Percentiles rank a stretch among this genome's conserved stretches.
Evolutionary conservation across 352 stramenopile species (phyloP).

Genomic region (Phytophthora litchii): DNA sequence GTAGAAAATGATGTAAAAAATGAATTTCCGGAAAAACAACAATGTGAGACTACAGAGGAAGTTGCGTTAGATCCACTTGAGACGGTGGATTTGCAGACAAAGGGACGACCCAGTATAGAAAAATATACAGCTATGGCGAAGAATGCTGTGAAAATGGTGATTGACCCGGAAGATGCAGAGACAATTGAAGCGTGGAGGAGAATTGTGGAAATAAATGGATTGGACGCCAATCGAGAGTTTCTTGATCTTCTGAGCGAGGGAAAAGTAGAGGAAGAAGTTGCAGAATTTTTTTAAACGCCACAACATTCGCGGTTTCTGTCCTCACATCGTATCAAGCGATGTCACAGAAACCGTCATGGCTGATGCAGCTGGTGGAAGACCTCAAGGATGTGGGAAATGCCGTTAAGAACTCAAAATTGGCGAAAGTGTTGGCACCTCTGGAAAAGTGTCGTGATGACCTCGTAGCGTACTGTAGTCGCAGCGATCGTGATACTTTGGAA

Average conservation of each 20-base stretch:
- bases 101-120: neutral
- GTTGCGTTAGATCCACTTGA: neutral
- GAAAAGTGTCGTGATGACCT: neutral
- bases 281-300: neutral
- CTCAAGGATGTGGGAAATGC: conserved; percentile 7
- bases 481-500: conserved; percentile 3
- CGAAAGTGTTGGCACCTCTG: neutral
- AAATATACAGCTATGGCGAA: neutral
- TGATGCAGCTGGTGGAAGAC: conserved; percentile 21
- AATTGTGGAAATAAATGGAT: neutral
- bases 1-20: neutral
- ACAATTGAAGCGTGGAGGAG: neutral
- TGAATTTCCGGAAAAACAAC: neutral
- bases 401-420: conserved; percentile 1
- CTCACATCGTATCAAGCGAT: conserved; percentile 11
- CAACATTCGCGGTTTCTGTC: conserved; percentile 1
- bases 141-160: neutral
- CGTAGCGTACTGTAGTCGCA: conserved; percentile 2
- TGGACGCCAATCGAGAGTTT: neutral
- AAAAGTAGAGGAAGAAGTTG: neutral
- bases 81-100: neutral
- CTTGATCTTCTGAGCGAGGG: neutral
- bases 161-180: neutral
- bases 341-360: conserved; percentile 10
- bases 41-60: neutral